phyloP scores from a whole-genome alignment of 2,329 filamentous ascomycete species.

The Colletotrichum coccodes region DNA sequence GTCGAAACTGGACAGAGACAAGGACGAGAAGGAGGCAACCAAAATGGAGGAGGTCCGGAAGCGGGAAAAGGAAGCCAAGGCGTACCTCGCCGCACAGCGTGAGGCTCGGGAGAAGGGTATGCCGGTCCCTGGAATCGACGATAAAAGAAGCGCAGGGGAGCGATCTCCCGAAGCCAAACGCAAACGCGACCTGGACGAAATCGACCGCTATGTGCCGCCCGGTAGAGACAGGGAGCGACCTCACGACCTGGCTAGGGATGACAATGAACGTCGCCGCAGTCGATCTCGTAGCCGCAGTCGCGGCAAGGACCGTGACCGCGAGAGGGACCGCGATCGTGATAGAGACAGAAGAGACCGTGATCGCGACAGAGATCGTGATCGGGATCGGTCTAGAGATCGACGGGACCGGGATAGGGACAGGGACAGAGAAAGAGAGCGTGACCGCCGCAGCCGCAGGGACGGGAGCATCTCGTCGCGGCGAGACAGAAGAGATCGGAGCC shows the following conservation, averaged over 20 bases:
- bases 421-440: conserved; percentile 34
- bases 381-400: conserved; percentile 43
- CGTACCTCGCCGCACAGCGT: conserved; percentile 70
- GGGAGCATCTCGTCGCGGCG: conserved; percentile 19
- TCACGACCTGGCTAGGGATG: conserved; percentile 39
- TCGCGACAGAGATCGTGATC: conserved; percentile 43
- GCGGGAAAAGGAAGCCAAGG: conserved; percentile 72
- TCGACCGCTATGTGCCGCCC: conserved; percentile 59
- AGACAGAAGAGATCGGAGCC: conserved; percentile 17
- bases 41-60: conserved; percentile 71
- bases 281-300: conserved; percentile 48
- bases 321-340: conserved; percentile 44
- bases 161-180: conserved; percentile 54
- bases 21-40: conserved; percentile 64
- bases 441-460: conserved; percentile 24
- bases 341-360: conserved; percentile 46
- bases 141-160: conserved; percentile 54
- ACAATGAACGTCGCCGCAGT: conserved; percentile 46
- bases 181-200: conserved; percentile 47
- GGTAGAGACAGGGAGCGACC: conserved; percentile 47
- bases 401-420: conserved; percentile 36
- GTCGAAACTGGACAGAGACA: conserved; percentile 45
- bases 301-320: conserved; percentile 43
- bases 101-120: conserved; percentile 69
- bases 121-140: conserved; percentile 67